Base-by-base conservation (phyloP, 2,329 filamentous ascomycete species). In the Penicillium sp. region DNA sequence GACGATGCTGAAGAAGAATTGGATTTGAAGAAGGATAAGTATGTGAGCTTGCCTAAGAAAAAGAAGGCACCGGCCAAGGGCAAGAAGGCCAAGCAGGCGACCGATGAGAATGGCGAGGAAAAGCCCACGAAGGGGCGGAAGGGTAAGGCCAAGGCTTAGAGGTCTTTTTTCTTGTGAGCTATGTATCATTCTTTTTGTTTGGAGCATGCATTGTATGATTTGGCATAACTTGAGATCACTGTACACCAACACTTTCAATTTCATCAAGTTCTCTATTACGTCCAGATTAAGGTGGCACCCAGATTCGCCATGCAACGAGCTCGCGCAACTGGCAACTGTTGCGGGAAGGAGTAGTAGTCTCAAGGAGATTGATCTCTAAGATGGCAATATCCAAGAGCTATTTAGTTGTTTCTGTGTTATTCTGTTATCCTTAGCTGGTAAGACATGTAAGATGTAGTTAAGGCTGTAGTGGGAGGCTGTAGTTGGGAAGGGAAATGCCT, bases 21-120 rank as follows among this genome's bases (percentile, higher is more conserved):
- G n/a, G 89, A 95, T 66, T 69, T 97, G 43, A 89, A 87, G 64
- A 95, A 92, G 66, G 93, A 99, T 72, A 97, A 96, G 71, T 96
- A 95, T 64, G 91, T 97, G 67, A 95, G 93, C 70, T 80, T 87
- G 65, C 89, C 92, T 11, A 96, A 95, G 77, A 89, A 84, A 69
- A 59, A 73, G 64, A 80, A 82, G 66, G 75, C 75, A 1, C 60
- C 64, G 33, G 60, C 63, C 1, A 73, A 71, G 75, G 58, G 64
- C 52, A 61, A 67, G 49, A 70, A 67, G 55, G 53, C 44, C 19
- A 70, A 69, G 57, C 66, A 65, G 41, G 59, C 63, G 49, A 54
- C 71, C 53, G 37, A 66, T 16, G 70, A 71, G 49, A 66, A 62
- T 14, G 75, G 74, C 11, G 76, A 75, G 40, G 80, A 79, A 9